Conservation (phyloP, 2,329 filamentous ascomycete genomes). For the Diaporthe helianthi region DNA sequence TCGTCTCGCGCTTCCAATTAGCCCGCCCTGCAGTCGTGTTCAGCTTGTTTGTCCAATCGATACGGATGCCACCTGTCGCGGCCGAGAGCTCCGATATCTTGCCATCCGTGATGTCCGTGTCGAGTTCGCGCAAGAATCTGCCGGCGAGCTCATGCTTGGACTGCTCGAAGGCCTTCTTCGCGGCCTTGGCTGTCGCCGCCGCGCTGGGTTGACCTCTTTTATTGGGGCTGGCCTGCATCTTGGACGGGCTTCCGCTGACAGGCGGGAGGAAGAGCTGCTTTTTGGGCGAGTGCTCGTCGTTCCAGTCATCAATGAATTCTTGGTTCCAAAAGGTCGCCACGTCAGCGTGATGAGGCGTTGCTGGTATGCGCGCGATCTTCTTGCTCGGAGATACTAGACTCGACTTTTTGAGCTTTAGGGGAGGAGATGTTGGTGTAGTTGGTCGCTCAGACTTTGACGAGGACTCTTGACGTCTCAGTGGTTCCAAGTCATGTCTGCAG, state of each 20-base stretch:
- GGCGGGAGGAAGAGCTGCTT: slow-evolving; percentile 47
- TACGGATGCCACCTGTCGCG: slow-evolving; percentile 72
- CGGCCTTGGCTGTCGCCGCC: slow-evolving; percentile 45
- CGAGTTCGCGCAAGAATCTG: slow-evolving; percentile 73
- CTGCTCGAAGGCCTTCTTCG: slow-evolving; percentile 67
- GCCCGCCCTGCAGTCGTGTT: slow-evolving; percentile 81
- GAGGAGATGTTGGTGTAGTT: slow-evolving; percentile 31
- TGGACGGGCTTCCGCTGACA: slow-evolving; percentile 39
- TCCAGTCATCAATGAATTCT: slow-evolving; percentile 67
- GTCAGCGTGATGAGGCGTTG: slow-evolving; percentile 59
- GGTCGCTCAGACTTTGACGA: slow-evolving; percentile 2
- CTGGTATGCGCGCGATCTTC: slow-evolving; percentile 54
- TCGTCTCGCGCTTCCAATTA: slow-evolving; percentile 71
- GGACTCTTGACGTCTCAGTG: neutral
- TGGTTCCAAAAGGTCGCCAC: slow-evolving; percentile 68
- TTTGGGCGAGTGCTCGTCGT: slow-evolving; percentile 63
- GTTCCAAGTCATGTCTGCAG: neutral
- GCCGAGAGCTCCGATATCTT: slow-evolving; percentile 64
- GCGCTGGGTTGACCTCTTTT: slow-evolving; percentile 40
- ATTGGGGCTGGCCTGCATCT: slow-evolving; percentile 42
- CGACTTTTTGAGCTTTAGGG: slow-evolving; percentile 13
- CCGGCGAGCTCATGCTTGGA: slow-evolving; percentile 69
- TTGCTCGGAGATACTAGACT: slow-evolving; percentile 43
- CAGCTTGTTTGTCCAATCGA: slow-evolving; percentile 80
- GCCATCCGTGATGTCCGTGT: slow-evolving; percentile 67